Percentiles rank a stretch among this genome's conserved stretches.
Evolutionary conservation across 164 flowering plant genomes (phyloP).

Genomic region (Nymphaea colorata): DNA sequence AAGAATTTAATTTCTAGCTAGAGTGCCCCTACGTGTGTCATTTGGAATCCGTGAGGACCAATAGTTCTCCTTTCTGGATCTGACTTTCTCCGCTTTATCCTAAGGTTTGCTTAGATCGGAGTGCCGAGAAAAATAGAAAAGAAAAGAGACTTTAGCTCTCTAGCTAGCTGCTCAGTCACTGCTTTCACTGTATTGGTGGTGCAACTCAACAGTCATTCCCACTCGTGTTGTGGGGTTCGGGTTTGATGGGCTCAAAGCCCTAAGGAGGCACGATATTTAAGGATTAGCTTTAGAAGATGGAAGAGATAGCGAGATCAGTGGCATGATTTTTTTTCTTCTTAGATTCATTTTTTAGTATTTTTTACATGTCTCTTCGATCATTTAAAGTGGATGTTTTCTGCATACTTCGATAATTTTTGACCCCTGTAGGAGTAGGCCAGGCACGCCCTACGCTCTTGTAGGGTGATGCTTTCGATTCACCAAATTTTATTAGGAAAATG

Average conservation of each 20-base stretch:
- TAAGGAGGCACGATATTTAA: not conserved
- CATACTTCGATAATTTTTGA: too few species aligned
- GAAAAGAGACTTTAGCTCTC: not conserved
- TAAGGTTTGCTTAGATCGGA: not conserved
- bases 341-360: too few species aligned
- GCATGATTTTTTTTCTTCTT: not conserved
- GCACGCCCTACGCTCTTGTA: too few species aligned
- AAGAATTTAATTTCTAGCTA: too few species aligned
- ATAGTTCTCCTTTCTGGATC: not conserved
- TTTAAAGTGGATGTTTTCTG: not conserved
- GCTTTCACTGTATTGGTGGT: not conserved
- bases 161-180: not conserved
- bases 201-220: not conserved
- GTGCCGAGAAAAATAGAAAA: not conserved
- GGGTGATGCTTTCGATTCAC: too few species aligned
- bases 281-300: not conserved
- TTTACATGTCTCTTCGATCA: not conserved
- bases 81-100: not conserved
- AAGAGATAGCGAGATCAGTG: not conserved
- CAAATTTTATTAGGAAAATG: too few species aligned
- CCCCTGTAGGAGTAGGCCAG: too few species aligned
- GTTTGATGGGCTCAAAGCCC: not conserved
- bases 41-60: not conserved
- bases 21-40: not conserved
- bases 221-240: not conserved